phyloP scores from a whole-genome alignment of 306 rosid genomes.

The Amphicarpaea edgeworthii region DNA sequence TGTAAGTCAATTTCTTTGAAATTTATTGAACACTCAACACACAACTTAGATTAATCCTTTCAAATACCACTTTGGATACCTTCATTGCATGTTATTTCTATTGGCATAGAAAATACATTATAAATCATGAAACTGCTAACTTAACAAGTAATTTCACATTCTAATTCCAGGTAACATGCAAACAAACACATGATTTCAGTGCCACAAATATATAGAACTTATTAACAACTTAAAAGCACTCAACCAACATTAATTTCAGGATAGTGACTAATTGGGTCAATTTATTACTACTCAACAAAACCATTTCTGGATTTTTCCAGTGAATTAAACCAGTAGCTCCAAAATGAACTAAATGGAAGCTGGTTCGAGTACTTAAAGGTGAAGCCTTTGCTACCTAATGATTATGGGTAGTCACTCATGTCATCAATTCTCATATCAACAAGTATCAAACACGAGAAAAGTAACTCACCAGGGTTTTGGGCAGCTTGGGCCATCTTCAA shows the following conservation, averaged over 20 bases:
- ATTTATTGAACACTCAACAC: slow-evolving; percentile 18
- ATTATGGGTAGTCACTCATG: neutral
- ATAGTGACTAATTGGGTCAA: neutral
- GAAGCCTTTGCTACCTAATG: neutral
- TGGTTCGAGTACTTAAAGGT: slow-evolving; percentile 4
- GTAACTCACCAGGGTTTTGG: slow-evolving; percentile 57
- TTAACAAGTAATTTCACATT: slow-evolving; percentile 14
- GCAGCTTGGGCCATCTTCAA: slow-evolving; percentile 63
- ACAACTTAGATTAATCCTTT: neutral
- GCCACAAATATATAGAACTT: neutral
- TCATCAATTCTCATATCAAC: no score
- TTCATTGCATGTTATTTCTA: neutral
- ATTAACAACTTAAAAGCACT: neutral
- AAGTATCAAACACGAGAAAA: no score
- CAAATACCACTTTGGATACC: neutral
- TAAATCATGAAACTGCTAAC: neutral
- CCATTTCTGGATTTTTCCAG: neutral
- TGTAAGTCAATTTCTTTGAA: slow-evolving; percentile 2
- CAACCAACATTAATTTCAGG: neutral
- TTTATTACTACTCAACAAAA: neutral
- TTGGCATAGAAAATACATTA: neutral
- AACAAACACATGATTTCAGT: no score
- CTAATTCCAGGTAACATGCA: neutral
- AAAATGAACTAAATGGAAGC: slow-evolving; percentile 17
- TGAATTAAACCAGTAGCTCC: neutral